Evolutionary conservation across 192 early-diverging fungal genomes (phyloP).

Genomic region (Allomyces arbusculus): DNA sequence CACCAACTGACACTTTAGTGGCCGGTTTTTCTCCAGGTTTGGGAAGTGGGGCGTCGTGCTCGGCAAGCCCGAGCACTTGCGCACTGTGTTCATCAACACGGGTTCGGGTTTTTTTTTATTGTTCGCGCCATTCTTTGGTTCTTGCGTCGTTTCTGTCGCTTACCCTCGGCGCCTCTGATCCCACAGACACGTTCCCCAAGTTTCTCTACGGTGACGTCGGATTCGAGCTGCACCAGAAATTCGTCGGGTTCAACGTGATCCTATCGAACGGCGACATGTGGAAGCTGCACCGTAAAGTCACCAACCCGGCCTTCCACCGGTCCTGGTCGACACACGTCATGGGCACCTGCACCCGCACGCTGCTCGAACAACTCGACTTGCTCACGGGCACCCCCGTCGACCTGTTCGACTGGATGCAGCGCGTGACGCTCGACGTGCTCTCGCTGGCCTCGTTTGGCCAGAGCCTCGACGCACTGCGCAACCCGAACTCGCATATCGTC

Average conservation of each 20-base stretch:
- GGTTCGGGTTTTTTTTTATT: neutral
- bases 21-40: neutral
- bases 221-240: too few species aligned
- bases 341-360: neutral
- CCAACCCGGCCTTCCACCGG: neutral
- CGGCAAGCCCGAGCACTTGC: neutral
- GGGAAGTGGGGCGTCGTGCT: neutral
- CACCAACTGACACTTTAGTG: too few species aligned
- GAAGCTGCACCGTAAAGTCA: neutral
- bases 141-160: neutral
- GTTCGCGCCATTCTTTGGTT: neutral
- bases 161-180: neutral
- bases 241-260: neutral
- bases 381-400: neutral
- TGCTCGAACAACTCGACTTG: neutral
- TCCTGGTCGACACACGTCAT: neutral
- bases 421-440: neutral
- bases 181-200: too few species aligned
- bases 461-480: neutral
- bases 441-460: neutral
- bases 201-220: too few species aligned
- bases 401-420: neutral
- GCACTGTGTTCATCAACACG: neutral
- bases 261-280: neutral
- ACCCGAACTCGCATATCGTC: neutral